These are phyloP conservation scores for Candida mattraensis DNA, from an alignment of 805 yeast genomes.

Conservation along the genomic window DNA sequence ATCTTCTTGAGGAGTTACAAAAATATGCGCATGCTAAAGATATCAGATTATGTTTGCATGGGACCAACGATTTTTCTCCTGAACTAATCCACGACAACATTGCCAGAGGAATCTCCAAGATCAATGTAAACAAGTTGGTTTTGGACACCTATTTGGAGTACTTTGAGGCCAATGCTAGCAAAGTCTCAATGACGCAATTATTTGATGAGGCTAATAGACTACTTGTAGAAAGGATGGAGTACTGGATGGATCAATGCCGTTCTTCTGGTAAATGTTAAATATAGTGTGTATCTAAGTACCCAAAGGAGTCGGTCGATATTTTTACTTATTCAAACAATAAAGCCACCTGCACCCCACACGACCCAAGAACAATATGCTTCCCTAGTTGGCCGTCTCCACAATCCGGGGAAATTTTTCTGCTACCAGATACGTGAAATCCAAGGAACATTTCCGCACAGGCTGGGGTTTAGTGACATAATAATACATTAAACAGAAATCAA, in stretches of 20 bases:
- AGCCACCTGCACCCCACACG: no score
- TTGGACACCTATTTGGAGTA: conserved; percentile 30
- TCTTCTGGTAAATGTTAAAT: conserved; percentile 28
- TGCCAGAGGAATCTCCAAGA: conserved; percentile 33
- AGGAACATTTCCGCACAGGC: conserved; percentile 6
- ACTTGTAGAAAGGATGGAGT: conserved; percentile 30
- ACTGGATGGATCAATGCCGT: conserved; percentile 31
- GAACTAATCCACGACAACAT: conserved; percentile 29
- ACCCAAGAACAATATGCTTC: no score
- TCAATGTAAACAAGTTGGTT: conserved; percentile 35
- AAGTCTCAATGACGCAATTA: conserved; percentile 28
- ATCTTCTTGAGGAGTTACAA: conserved; percentile 30
- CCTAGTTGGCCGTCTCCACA: no score
- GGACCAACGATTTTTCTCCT: conserved; percentile 33
- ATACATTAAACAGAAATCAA: conserved; percentile 3
- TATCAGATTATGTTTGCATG: conserved; percentile 35
- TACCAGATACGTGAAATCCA: neutral
- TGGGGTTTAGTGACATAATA: neutral
- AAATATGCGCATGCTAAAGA: conserved; percentile 17
- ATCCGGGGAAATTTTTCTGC: no score
- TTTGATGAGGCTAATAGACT: conserved; percentile 28
- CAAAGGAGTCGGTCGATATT: no score
- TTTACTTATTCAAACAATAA: no score
- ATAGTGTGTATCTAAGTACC: no score
- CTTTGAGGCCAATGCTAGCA: conserved; percentile 24